These are phyloP conservation scores for Eurotiales sp. DNA, from an alignment of 2,329 filamentous ascomycete species.

Conservation along the genomic window DNA sequence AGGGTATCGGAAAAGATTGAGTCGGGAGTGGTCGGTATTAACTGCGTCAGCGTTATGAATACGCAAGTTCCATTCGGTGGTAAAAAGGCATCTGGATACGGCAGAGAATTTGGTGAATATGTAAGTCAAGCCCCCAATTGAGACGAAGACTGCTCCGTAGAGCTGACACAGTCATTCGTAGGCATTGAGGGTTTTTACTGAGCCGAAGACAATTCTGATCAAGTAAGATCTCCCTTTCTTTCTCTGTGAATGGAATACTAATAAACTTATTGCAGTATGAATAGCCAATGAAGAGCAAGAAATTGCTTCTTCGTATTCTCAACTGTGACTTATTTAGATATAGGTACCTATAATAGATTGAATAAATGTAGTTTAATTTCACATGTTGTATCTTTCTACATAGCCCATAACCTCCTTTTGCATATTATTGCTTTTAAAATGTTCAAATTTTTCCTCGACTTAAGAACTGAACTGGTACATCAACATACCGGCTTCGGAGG, in stretches of 20 bases:
- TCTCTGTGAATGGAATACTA: neutral
- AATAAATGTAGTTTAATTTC: no score
- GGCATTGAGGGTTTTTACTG: neutral
- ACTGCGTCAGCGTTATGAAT: constrained; percentile 28
- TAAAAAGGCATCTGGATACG: neutral
- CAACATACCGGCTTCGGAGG: constrained; percentile 10
- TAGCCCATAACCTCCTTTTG: no score
- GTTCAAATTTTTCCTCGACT: constrained; percentile 17
- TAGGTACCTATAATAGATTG: no score
- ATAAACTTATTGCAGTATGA: neutral
- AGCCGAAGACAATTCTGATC: neutral
- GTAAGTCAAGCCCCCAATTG: neutral
- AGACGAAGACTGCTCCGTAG: no score
- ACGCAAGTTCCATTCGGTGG: neutral
- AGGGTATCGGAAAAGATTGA: neutral
- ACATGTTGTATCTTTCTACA: no score
- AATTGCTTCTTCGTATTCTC: no score
- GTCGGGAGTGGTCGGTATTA: constrained; percentile 8
- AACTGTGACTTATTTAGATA: no score
- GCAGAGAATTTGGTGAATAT: constrained; percentile 3
- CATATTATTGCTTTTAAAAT: no score
- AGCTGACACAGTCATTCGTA: neutral
- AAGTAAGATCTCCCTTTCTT: neutral
- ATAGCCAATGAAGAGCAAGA: no score
- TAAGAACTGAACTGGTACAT: constrained; percentile 13